Percentiles rank a stretch among this genome's conserved stretches.
phyloP scores from a whole-genome alignment of 2,329 filamentous ascomycete genomes.

The Fusarium nelsonii region DNA sequence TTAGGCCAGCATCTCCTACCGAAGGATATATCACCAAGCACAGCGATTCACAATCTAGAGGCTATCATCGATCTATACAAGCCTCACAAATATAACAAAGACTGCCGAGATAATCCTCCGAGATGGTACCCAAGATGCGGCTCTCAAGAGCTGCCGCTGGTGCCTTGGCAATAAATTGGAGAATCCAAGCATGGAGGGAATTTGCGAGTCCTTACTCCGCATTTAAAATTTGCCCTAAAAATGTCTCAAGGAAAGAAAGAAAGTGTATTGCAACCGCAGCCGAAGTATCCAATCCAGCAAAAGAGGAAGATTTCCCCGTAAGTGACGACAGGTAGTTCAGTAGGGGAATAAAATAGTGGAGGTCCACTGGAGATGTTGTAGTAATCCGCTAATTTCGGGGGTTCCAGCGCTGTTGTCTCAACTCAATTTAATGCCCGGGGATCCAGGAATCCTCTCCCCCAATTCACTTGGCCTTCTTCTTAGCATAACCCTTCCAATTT shows the following conservation, averaged over 20 bases:
- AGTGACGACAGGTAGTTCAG: not conserved
- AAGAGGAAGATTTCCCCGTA: not conserved
- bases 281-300: no score
- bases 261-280: not conserved
- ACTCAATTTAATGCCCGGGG: not conserved
- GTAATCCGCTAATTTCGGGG: not conserved
- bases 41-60: no score
- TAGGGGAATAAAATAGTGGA: not conserved
- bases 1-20: not conserved
- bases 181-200: constrained; percentile 6
- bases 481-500: not conserved
- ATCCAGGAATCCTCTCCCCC: no score
- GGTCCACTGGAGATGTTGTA: not conserved
- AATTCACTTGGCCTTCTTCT: not conserved
- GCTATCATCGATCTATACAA: no score
- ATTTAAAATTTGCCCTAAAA: not conserved
- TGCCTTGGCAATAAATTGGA: constrained; percentile 26
- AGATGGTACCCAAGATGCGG: not conserved
- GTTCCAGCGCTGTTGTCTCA: not conserved
- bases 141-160: not conserved
- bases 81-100: not conserved
- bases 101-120: not conserved
- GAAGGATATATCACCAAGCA: no score
- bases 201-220: constrained; percentile 14
- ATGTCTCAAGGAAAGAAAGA: not conserved